Evolutionary conservation across 768 basidiomycete species (phyloP).

Genomic region (Grammothele lineata): DNA sequence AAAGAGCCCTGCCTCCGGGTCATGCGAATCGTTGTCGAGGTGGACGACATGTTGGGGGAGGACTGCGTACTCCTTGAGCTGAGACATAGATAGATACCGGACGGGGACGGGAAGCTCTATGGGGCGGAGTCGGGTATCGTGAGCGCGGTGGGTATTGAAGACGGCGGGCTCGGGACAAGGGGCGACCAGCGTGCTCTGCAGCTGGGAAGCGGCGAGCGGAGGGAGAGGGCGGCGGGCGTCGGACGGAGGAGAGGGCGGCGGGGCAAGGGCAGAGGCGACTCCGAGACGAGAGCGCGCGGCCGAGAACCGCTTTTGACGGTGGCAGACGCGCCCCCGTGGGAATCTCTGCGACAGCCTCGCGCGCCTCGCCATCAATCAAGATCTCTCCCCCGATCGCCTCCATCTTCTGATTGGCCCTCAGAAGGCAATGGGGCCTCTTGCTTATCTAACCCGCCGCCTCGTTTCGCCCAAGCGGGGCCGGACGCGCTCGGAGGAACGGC

Average conservation of each 20-base stretch:
- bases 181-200: slow-evolving; percentile 23
- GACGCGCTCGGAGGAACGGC: too few species aligned
- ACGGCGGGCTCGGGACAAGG: not conserved
- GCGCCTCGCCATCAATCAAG: too few species aligned
- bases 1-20: slow-evolving; percentile 16
- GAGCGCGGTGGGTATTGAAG: slow-evolving; percentile 8
- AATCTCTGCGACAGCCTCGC: not conserved
- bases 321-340: not conserved
- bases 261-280: slow-evolving; percentile 2
- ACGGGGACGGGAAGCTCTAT: slow-evolving; percentile 7
- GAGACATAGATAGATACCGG: slow-evolving; percentile 23
- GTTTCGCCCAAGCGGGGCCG: too few species aligned
- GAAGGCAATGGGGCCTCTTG: too few species aligned
- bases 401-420: slow-evolving; percentile 7
- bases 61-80: slow-evolving; percentile 17
- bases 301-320: slow-evolving; percentile 13
- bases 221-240: slow-evolving; percentile 2
- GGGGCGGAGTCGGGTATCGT: slow-evolving; percentile 18
- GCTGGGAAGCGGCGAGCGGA: slow-evolving; percentile 15
- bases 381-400: slow-evolving; percentile 1
- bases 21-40: slow-evolving; percentile 16
- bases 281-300: too few species aligned
- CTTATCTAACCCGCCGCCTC: too few species aligned
- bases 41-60: slow-evolving; percentile 19
- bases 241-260: slow-evolving; percentile 5